Evolutionary conservation across 306 rosid species (phyloP).

Genomic region (Vigna trinervia): DNA sequence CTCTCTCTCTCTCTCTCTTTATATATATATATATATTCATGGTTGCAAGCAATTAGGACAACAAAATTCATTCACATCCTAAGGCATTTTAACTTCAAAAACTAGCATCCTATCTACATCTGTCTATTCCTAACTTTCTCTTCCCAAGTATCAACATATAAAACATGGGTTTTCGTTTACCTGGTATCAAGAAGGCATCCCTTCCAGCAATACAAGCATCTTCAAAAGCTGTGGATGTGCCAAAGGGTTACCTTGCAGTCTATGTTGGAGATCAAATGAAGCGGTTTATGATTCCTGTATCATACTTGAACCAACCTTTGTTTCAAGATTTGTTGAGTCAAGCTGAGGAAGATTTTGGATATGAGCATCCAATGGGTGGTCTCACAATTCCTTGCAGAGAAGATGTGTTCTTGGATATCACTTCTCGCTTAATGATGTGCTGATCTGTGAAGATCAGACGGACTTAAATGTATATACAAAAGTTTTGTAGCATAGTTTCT

Average conservation of each 20-base stretch:
- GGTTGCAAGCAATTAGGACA: background rate
- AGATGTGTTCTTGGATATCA: background rate
- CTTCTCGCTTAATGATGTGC: background rate
- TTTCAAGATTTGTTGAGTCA: background rate
- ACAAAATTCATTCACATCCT: background rate
- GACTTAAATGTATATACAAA: too few relatives aligned
- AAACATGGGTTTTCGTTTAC: background rate
- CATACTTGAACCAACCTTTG: background rate
- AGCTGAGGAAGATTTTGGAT: background rate
- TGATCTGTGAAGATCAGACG: too few relatives aligned
- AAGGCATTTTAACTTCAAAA: background rate
- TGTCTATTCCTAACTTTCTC: too few relatives aligned
- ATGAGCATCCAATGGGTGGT: conserved; percentile 4
- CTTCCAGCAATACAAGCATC: background rate
- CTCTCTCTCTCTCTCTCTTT: background rate
- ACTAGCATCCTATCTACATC: too few relatives aligned
- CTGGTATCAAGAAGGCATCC: background rate
- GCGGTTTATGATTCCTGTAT: background rate
- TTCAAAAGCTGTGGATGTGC: background rate
- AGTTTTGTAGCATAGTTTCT: too few relatives aligned
- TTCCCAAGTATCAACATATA: background rate
- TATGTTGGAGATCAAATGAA: conserved; percentile 17
- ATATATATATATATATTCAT: background rate
- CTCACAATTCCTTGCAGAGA: background rate
- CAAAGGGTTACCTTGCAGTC: background rate